Percentiles rank a stretch among this genome's conserved stretches.
Conservation (phyloP, 805 yeast species). For the Candida glaebosa region DNA sequence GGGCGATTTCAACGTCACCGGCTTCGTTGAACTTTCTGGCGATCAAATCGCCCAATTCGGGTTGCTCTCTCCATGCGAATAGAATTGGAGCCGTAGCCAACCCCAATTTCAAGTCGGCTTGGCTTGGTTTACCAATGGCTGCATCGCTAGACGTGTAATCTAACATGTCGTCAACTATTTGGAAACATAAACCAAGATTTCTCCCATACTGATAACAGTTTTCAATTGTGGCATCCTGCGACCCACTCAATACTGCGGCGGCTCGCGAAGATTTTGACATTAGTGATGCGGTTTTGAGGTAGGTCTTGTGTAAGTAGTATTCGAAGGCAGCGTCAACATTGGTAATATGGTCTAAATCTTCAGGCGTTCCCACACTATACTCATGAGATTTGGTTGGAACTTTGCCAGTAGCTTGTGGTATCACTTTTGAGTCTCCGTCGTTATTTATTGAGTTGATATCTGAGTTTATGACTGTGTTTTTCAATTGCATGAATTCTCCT, state of each 20-base stretch:
- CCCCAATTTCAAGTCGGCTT: conserved; percentile 91
- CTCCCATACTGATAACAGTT: conserved; percentile 88
- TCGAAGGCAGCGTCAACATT: conserved; percentile 89
- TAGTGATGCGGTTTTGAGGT: conserved; percentile 89
- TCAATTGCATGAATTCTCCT: conserved; percentile 98
- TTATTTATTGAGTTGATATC: conserved; percentile 46
- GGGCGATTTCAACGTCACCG: conserved; percentile 85
- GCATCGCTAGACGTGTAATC: conserved; percentile 89
- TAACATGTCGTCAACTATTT: conserved; percentile 91
- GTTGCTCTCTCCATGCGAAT: conserved; percentile 88
- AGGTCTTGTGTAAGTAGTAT: conserved; percentile 92
- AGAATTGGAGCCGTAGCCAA: conserved; percentile 96
- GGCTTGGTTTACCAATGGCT: conserved; percentile 90
- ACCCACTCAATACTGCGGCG: conserved; percentile 89
- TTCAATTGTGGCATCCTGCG: conserved; percentile 71
- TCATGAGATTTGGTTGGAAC: conserved; percentile 61
- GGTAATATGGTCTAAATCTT: conserved; percentile 50
- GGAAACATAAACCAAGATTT: conserved; percentile 92
- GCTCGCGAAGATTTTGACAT: conserved; percentile 93
- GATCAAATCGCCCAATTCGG: conserved; percentile 80
- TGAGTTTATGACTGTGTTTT: conserved; percentile 69
- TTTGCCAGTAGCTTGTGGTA: conserved; percentile 60
- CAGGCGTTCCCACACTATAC: conserved; percentile 41
- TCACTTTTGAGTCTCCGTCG: conserved; percentile 39
- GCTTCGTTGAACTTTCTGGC: conserved; percentile 74